Evolutionary conservation across 2,329 filamentous ascomycete genomes (phyloP), one percentile per base, ranked within the genome.

Genomic region (Pezicula neosporulosa): DNA sequence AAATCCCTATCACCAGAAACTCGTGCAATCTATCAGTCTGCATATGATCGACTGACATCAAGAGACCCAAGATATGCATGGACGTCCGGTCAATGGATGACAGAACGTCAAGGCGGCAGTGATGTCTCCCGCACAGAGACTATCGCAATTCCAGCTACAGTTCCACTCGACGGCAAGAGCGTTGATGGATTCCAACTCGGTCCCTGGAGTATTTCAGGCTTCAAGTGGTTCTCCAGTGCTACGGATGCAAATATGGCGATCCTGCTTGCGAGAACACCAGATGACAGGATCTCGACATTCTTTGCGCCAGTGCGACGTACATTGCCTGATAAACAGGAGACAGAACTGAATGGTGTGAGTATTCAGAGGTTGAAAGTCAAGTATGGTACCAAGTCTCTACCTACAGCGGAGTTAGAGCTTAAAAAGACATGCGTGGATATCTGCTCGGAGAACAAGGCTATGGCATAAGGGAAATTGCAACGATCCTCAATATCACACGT

Each of bases 1-100:
- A 39, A 47, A 16, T 39, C 44, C 6, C 66, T 70, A 9, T 56
- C 62, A 30, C 50, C 59, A 0, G 55, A 63, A 2, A 64, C 72
- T 54, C 68, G 68, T 7, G 57, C 58, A 16, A 76, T 83, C 0
- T 74, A 83, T 44, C 69, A 76, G 36, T 73, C 78, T 38, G 79
- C 78, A 3, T 82, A 76, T 56, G 61, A 68, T 6, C 76, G 77
- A 12, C 68, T 88, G 3, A 80, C 71, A 1, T 80, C 77, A 4
- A 71, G 78, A 4, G 74, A 85, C 21, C 69, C 73, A 0, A 49
- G 60, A 0, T 57, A 67, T 16, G 79, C 81, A 0, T 90, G 86
- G 86, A 90, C 85, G 0, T 86, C 80, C 38, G 86, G 86, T 0
- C 86, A 90, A 64, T 90, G 87, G 86, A 89, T 90, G 86, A 90